Base-by-base conservation (phyloP, 2,329 filamentous ascomycete genomes). In the Xylaria polymorpha region DNA sequence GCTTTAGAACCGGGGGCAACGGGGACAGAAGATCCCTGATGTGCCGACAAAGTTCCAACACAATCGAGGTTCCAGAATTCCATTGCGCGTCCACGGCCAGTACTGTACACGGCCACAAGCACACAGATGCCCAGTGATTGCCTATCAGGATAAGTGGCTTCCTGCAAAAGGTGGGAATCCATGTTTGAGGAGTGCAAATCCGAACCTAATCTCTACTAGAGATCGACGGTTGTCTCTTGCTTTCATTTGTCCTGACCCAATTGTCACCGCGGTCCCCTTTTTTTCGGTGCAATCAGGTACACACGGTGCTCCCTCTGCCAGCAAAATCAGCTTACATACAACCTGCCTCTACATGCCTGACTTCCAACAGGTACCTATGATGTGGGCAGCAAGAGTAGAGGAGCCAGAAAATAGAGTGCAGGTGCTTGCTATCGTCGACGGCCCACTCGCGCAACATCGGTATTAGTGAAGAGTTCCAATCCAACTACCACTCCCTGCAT, bases 21-120 rank as follows among this genome's bases (percentile, higher is more conserved):
- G 57, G 69, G 65, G 64, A 68, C 57, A 67, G 62, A 64, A 71
- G 57, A 75, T 75, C 73, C 71, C 67, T 64, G 73, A 57, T 66
- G 68, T 56, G 69, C 74, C 74, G 74, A 75, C 64, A 75, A 62
- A 74, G 74, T 75, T 75, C 67, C 66, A 72, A 69, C 68, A 62
- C 69, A 71, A 68, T 71, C 64, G 69, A 66, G 71, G 64, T 67
- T 69, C 71, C 69, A 71, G 72, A 68, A 68, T 70, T 61, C 43
- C 56, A 65, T 68, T 73, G 68, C 69, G 72, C 64, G 63, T 69
- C 62, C 64, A 67, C 37, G 32, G 67, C 51, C 58, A 61, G 25
- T 29, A n/a, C n/a, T n/a, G n/a, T n/a, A 29, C 25, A 29, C 25
- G 39, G 67, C 51, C 58, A 61, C 59, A 46, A 67, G 57, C 61